Base-by-base conservation (phyloP, 2,329 filamentous ascomycete genomes). In the Rasamsonia emersonii region DNA sequence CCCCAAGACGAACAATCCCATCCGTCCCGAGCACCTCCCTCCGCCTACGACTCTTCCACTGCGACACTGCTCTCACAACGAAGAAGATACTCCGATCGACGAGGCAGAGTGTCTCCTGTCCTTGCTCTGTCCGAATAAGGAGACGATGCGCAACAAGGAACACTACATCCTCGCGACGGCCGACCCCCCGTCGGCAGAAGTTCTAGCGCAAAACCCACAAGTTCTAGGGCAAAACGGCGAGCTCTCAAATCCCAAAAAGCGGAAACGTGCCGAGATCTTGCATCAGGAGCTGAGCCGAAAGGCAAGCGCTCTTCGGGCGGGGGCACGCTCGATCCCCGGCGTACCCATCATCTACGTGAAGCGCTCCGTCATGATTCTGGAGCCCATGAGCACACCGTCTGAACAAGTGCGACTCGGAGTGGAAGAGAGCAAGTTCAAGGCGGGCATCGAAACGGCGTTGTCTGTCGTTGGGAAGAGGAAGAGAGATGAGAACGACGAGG, bases 311-410 rank as follows among this genome's bases (percentile, higher is more conserved):
- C 47, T 69, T 16, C 49, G 65, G 9, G 44, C 52, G 7, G 49
- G 46, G 8, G 62, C 62, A 27, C 53, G 65, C 24, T 44, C 56
- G 11, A 61, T 68, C 8, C 62, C 62, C 9, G 65, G 65, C 30
- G 64, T 68, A 18, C 65, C 65, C 10, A 62, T 68, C 17, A 59
- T 69, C 25, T 69, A 67, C 44, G 65, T 69, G 18, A 68, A 68
- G 49, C 54, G 65, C 28, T 67, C 64, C 10, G 64, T 68, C 5
- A 68, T 68, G 65, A 56, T 68, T 9, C 44, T 68, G 34, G 65
- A 68, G 45, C 65, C 65, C 9, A 52, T 68, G 54, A 66, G 63
- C 33, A 53, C 47, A 13, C 50, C 53, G 2, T 67, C 62, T 9
- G 59, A 64, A 41, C 49, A 50, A 14, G 49, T 65, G 9, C 51